Evolutionary conservation across 345 rosid genomes (phyloP), one percentile per base, ranked within the genome.

Genomic region (Lenwebbia sp.): DNA sequence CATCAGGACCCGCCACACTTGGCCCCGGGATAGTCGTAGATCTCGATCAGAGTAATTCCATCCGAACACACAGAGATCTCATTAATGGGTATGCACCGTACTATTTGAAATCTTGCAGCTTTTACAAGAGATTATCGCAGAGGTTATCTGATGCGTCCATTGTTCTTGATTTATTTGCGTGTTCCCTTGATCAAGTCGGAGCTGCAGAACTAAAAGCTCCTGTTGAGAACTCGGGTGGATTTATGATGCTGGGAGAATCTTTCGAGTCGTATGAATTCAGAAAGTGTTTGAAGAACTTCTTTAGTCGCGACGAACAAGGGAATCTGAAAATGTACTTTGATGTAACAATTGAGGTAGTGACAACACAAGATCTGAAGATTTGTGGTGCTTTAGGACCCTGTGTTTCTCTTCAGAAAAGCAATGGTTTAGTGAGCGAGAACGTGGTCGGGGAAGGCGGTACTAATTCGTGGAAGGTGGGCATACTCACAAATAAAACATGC

Each of bases 311-410:
- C 56, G 92, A 89, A 81, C 92, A 94, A 78, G 96, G 98, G 54
- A 93, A 90, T 83, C 88, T 94, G 90, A 94, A 90, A 86, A 95
- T 97, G 99, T 92, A 86, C 88, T 96, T 94, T 89, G 98, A 96
- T 90, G 98, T 94, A n/a, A 93, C 95, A 84, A 89, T 97, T 65
- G 98, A 97, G 88, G 90, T 97, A 85, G 95, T 97, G 84, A 93
- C 99, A 30, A 94, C 98, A 10, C 94, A 91, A 89, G 98, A 96
- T 87, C 88, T 97, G 70, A 91, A 89, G 90, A 93, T 96, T 65
- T 94, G 93, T 13, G 99, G 99, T 84, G 99, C 98, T 7, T 94
- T 97, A 33, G 99, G 99, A 83, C 99, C 99, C 13, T 96, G 98
- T 87, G 90, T 97, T 84, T 97, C 99, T 28, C 93, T 95, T 49